Conservation (phyloP, 225 moss, liverwort and hornwort genomes). For the Marchantia polymorpha region DNA sequence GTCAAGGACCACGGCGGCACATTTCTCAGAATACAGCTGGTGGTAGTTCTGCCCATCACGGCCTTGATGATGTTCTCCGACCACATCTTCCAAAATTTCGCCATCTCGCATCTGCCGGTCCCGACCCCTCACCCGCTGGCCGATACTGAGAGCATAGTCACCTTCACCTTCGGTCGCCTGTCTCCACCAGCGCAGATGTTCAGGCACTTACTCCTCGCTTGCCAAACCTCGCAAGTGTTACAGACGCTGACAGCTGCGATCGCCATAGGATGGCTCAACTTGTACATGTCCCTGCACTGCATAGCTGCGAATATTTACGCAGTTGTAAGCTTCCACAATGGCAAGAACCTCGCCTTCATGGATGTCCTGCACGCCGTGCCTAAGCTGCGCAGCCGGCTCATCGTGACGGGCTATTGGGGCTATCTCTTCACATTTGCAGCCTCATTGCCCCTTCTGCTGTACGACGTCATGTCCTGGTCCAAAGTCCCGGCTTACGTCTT, state of each 20-base stretch:
- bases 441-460: slow-evolving; percentile 8
- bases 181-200: slow-evolving; percentile 7
- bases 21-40: slow-evolving; percentile 12
- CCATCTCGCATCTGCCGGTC: not conserved
- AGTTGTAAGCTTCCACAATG: slow-evolving; percentile 3
- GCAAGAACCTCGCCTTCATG: not conserved
- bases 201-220: slow-evolving; percentile 6
- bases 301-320: slow-evolving; percentile 15
- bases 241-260: not conserved
- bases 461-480: slow-evolving; percentile 2
- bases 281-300: slow-evolving; percentile 1
- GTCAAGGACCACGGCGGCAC: not conserved
- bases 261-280: slow-evolving; percentile 12
- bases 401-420: slow-evolving; percentile 10
- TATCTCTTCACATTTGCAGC: slow-evolving; percentile 16
- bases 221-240: slow-evolving; percentile 1
- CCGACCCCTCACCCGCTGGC: slow-evolving; percentile 13
- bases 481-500: not conserved
- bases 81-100: not conserved
- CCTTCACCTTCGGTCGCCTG: slow-evolving; percentile 4
- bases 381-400: slow-evolving; percentile 7
- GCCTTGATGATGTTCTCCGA: slow-evolving; percentile 6
- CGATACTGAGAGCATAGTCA: not conserved
- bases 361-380: not conserved
- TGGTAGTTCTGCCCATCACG: slow-evolving; percentile 1